Conservation (phyloP, 495 filamentous ascomycete genomes). For the Cenococcum geophilum region DNA sequence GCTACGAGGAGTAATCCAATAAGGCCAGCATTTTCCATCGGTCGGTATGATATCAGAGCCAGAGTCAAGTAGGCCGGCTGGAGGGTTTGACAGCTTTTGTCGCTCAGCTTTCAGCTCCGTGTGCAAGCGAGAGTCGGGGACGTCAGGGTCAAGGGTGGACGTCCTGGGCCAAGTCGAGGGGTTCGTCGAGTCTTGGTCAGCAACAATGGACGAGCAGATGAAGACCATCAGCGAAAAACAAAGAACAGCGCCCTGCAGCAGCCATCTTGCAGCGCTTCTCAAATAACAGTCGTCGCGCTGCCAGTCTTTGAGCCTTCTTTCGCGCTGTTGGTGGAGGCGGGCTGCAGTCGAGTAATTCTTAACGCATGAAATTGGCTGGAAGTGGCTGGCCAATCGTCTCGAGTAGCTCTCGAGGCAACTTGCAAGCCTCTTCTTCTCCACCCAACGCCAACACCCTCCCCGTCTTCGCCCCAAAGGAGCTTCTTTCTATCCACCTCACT, state of each 20-base stretch:
- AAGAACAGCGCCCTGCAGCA: too few species aligned
- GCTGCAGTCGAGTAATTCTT: background rate
- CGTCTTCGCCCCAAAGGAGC: background rate
- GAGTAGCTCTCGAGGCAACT: background rate
- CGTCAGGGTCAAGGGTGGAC: too few species aligned
- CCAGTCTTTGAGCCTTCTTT: background rate
- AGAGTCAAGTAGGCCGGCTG: too few species aligned
- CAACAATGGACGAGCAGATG: background rate
- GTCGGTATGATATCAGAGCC: too few species aligned
- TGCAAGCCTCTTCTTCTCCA: background rate
- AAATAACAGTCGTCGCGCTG: background rate
- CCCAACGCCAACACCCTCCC: slow-evolving; percentile 7
- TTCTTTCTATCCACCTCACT: slow-evolving; percentile 6
- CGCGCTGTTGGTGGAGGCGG: background rate
- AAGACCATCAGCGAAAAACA: too few species aligned
- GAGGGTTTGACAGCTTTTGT: too few species aligned
- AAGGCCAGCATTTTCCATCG: too few species aligned
- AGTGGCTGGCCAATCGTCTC: slow-evolving; percentile 1
- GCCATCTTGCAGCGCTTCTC: background rate
- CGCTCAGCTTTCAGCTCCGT: too few species aligned
- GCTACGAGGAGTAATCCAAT: too few species aligned
- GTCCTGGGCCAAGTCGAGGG: background rate
- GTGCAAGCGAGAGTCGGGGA: too few species aligned
- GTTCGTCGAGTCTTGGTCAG: background rate
- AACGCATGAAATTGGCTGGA: slow-evolving; percentile 15